Conservation (phyloP, 2,329 filamentous ascomycete genomes). For the Sclerotinia borealis region DNA sequence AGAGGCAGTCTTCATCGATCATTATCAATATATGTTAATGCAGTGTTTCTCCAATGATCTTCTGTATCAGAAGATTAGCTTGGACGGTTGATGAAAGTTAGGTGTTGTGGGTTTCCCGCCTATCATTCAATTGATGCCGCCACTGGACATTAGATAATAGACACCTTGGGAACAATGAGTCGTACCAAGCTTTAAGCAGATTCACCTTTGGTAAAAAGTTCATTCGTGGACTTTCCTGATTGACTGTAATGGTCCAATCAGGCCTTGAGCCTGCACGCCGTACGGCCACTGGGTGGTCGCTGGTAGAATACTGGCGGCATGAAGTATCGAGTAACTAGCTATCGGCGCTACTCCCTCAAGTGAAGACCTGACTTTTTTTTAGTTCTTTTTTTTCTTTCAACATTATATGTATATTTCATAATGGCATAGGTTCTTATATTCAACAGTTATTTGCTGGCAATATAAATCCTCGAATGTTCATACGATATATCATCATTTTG, state of each 20-base stretch:
- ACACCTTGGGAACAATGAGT: not conserved
- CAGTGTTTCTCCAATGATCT: not conserved
- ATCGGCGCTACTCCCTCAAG: not conserved
- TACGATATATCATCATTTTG: too few species aligned
- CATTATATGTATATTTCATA: too few species aligned
- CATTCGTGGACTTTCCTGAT: not conserved
- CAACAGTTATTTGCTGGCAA: too few species aligned
- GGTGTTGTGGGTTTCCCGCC: not conserved
- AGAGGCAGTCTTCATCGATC: slow-evolving; percentile 1
- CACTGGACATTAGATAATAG: not conserved
- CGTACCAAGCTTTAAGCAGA: not conserved
- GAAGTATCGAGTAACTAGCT: not conserved
- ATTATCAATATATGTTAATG: not conserved
- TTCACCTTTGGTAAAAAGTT: not conserved
- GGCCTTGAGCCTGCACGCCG: not conserved
- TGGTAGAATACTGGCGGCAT: too few species aligned
- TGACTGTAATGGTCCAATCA: not conserved
- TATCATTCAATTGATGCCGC: not conserved
- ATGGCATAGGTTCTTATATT: too few species aligned
- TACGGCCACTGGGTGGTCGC: not conserved
- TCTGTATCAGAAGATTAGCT: not conserved
- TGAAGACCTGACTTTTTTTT: not conserved
- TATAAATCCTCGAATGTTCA: too few species aligned
- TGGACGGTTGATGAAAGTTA: not conserved
- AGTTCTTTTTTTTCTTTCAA: not conserved